phyloP scores from a whole-genome alignment of 2,329 filamentous ascomycete genomes.

The Paracoccidioides brasiliensis region DNA sequence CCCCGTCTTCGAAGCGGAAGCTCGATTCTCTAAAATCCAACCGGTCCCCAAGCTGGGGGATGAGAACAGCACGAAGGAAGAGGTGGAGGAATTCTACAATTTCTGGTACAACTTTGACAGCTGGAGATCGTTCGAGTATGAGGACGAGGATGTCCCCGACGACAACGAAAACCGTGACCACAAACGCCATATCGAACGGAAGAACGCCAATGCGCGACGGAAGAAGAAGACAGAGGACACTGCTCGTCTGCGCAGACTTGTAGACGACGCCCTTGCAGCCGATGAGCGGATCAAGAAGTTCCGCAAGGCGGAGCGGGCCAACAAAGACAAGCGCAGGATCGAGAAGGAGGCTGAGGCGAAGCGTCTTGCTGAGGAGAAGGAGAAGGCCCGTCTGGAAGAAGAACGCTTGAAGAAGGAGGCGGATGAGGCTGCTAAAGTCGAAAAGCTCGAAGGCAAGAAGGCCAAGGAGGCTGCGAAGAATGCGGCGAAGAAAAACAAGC shows the following conservation, averaged over 20 bases:
- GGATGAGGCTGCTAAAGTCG: slow-evolving; percentile 72
- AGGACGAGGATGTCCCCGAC: slow-evolving; percentile 96
- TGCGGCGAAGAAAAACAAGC: slow-evolving; percentile 99
- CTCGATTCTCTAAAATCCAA: slow-evolving; percentile 79
- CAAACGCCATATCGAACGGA: slow-evolving; percentile 94
- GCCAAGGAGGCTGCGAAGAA: slow-evolving; percentile 98
- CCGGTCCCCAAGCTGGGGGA: slow-evolving; percentile 79
- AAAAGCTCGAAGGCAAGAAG: slow-evolving; percentile 80
- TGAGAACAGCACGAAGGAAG: slow-evolving; percentile 70
- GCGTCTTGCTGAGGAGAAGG: slow-evolving; percentile 71
- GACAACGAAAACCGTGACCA: slow-evolving; percentile 99
- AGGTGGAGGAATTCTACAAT: slow-evolving; percentile 95
- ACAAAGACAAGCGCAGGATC: slow-evolving; percentile 89
- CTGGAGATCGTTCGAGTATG: slow-evolving; percentile 95
- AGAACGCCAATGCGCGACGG: slow-evolving; percentile 93
- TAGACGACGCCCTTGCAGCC: slow-evolving; percentile 70
- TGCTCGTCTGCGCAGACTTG: slow-evolving; percentile 71
- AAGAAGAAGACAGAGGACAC: slow-evolving; percentile 99
- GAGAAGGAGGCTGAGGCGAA: slow-evolving; percentile 89
- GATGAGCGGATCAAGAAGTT: slow-evolving; percentile 98
- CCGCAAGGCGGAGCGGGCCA: slow-evolving; percentile 76
- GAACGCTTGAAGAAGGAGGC: slow-evolving; percentile 68
- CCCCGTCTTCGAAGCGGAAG: slow-evolving; percentile 80
- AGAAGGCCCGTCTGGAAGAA: slow-evolving; percentile 70
- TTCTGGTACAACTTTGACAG: slow-evolving; percentile 99